Evolutionary conservation across 495 filamentous ascomycete genomes (phyloP).

Genomic region (Parathielavia appendiculata): DNA sequence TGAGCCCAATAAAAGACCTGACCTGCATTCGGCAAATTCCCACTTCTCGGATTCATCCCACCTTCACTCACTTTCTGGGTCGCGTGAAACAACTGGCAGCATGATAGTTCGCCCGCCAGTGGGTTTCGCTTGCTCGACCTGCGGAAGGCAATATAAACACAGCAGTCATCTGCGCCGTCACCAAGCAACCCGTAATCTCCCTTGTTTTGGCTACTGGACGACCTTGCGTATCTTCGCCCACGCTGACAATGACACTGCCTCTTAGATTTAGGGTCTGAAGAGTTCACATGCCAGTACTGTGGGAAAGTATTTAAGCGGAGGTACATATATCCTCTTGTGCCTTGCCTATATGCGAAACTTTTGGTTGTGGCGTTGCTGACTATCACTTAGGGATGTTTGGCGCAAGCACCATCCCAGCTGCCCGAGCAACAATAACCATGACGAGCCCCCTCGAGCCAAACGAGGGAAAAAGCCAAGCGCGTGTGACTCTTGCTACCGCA

Average conservation of each 20-base stretch:
- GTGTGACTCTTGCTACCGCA: slow-evolving; percentile 18
- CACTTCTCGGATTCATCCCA: neutral
- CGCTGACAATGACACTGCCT: neutral
- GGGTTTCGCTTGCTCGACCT: neutral
- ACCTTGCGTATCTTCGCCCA: no score
- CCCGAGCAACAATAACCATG: slow-evolving; percentile 8
- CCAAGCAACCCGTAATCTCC: slow-evolving; percentile 7
- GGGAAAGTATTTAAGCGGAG: neutral
- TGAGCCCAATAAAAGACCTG: neutral
- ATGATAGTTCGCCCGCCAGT: neutral
- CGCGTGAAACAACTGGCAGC: neutral
- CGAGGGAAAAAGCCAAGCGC: slow-evolving; percentile 16
- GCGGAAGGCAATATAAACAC: slow-evolving; percentile 3
- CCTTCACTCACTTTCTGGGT: neutral
- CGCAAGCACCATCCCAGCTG: slow-evolving; percentile 15
- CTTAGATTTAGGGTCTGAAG: neutral
- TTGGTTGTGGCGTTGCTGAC: no score
- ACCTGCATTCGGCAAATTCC: neutral
- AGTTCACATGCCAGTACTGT: slow-evolving; percentile 7
- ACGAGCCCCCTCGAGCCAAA: slow-evolving; percentile 5
- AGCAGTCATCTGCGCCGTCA: slow-evolving; percentile 9
- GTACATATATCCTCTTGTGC: neutral
- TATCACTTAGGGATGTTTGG: slow-evolving; percentile 16
- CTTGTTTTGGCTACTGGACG: no score
- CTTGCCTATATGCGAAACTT: no score